Conservation (phyloP, 345 rosid species). For the Alliaria petiolata region DNA sequence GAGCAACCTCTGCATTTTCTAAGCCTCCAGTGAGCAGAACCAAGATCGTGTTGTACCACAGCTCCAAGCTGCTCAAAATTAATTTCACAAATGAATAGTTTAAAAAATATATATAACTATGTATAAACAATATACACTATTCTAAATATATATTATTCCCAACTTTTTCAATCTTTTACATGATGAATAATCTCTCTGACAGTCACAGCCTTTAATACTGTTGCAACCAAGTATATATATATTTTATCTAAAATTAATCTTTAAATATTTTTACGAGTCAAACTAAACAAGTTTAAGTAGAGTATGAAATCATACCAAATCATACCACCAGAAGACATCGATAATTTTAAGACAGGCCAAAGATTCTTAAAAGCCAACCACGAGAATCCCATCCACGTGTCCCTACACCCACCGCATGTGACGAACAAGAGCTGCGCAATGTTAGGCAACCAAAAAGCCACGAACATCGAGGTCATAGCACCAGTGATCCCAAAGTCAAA, state of each 20-base stretch:
- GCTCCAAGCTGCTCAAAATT: slow-evolving; percentile 48
- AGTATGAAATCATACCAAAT: slow-evolving; percentile 40
- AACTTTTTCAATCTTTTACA: not conserved
- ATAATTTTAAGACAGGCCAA: slow-evolving; percentile 40
- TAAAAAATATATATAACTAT: not conserved
- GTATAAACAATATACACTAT: not conserved
- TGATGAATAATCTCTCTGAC: not conserved
- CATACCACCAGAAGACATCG: slow-evolving; percentile 51
- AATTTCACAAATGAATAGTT: not conserved
- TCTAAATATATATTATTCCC: not conserved
- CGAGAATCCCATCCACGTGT: slow-evolving; percentile 66
- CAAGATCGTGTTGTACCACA: slow-evolving; percentile 72
- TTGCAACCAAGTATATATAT: not conserved
- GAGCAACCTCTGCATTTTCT: slow-evolving; percentile 55
- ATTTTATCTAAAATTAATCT: too few relatives aligned
- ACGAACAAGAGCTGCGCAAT: slow-evolving; percentile 22
- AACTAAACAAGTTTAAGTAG: not conserved
- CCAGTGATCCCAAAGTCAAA: slow-evolving; percentile 15
- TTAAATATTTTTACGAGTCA: not conserved
- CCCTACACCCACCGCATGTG: slow-evolving; percentile 51
- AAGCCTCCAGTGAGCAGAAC: slow-evolving; percentile 61
- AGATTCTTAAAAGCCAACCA: slow-evolving; percentile 46
- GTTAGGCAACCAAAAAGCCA: slow-evolving; percentile 24
- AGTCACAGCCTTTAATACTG: not conserved
- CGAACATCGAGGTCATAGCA: slow-evolving; percentile 18